These are phyloP conservation scores for Pneumocystis oryctolagi DNA, from an alignment of 1,139 yeast genomes.

Conservation along the genomic window DNA sequence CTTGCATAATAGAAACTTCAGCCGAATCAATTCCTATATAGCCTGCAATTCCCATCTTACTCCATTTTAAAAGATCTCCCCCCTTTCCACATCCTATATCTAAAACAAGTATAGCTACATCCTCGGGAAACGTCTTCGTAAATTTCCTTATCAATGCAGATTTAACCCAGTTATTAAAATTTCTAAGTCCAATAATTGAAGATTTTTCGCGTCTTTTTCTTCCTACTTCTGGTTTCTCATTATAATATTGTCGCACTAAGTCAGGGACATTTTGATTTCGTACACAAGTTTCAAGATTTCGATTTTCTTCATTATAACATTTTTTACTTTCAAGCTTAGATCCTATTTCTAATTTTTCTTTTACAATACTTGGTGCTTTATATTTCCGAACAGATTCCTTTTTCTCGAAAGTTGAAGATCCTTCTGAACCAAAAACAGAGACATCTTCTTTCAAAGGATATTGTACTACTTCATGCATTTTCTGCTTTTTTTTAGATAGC, in stretches of 20 bases:
- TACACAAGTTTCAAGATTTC: not conserved
- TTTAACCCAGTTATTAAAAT: slow-evolving; percentile 84
- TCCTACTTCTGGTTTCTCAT: slow-evolving; percentile 63
- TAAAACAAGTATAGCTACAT: slow-evolving; percentile 35
- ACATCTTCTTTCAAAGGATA: not conserved
- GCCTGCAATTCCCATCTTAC: slow-evolving; percentile 53
- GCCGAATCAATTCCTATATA: slow-evolving; percentile 87
- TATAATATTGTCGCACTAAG: slow-evolving; percentile 69
- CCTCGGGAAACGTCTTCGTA: slow-evolving; percentile 21
- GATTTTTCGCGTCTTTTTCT: slow-evolving; percentile 54
- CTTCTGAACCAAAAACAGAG: not conserved
- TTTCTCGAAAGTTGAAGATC: not conserved
- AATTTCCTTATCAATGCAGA: slow-evolving; percentile 66
- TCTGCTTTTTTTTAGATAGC: not conserved
- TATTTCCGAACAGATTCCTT: not conserved
- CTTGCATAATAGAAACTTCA: slow-evolving; percentile 74
- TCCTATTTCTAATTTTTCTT: not conserved
- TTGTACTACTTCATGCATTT: not conserved
- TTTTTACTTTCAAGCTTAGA: not conserved
- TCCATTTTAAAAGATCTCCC: slow-evolving; percentile 88
- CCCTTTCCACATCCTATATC: slow-evolving; percentile 98
- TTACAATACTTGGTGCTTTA: not conserved
- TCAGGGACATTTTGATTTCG: not conserved
- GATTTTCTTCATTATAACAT: not conserved
- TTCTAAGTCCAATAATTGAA: slow-evolving; percentile 70